A percentile compares a stretch with the other conserved stretches of the same genome.
phyloP scores from a whole-genome alignment of 1,139 yeast genomes.

The Scheffersomyces stambukii region DNA sequence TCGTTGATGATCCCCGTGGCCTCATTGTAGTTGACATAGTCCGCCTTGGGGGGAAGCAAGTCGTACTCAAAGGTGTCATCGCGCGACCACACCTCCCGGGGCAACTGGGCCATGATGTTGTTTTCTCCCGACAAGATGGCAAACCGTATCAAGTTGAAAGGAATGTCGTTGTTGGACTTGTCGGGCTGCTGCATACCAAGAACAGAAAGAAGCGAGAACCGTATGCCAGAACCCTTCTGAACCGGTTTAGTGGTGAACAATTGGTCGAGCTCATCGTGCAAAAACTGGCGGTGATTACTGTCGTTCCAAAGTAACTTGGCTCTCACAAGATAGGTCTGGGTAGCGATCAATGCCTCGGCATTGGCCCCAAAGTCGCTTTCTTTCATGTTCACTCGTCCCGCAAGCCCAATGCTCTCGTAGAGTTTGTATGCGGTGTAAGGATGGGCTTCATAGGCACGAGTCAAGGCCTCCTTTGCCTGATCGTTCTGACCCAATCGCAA shows the following conservation, averaged over 20 bases:
- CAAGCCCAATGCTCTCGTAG: slow-evolving; percentile 37
- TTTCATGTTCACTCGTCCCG: slow-evolving; percentile 15
- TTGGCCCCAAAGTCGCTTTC: slow-evolving; percentile 20
- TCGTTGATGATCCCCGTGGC: slow-evolving; percentile 19
- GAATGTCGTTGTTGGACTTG: slow-evolving; percentile 31
- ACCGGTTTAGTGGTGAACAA: slow-evolving; percentile 9
- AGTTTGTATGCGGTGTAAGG: slow-evolving; percentile 58
- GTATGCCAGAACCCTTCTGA: slow-evolving; percentile 2
- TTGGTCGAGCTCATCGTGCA: slow-evolving; percentile 33
- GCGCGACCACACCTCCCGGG: slow-evolving; percentile 55
- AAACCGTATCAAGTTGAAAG: slow-evolving; percentile 59
- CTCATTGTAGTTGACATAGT: slow-evolving; percentile 22
- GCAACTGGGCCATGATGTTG: slow-evolving; percentile 65
- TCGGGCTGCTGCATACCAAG: slow-evolving; percentile 3
- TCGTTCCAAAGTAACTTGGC: slow-evolving; percentile 50
- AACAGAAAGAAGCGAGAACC: slow-evolving; percentile 15
- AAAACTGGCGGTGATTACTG: slow-evolving; percentile 39
- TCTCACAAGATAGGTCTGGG: slow-evolving; percentile 52
- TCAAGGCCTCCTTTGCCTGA: slow-evolving; percentile 45
- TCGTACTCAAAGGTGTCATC: slow-evolving; percentile 67
- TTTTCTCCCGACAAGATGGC: slow-evolving; percentile 69
- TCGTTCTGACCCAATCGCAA: slow-evolving; percentile 33
- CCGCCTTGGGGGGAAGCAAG: slow-evolving; percentile 46
- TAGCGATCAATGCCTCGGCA: slow-evolving; percentile 28
- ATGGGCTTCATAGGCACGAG: slow-evolving; percentile 49